phyloP scores from a whole-genome alignment of 108 stramenopile species.

The Mediolabrus comicus region DNA sequence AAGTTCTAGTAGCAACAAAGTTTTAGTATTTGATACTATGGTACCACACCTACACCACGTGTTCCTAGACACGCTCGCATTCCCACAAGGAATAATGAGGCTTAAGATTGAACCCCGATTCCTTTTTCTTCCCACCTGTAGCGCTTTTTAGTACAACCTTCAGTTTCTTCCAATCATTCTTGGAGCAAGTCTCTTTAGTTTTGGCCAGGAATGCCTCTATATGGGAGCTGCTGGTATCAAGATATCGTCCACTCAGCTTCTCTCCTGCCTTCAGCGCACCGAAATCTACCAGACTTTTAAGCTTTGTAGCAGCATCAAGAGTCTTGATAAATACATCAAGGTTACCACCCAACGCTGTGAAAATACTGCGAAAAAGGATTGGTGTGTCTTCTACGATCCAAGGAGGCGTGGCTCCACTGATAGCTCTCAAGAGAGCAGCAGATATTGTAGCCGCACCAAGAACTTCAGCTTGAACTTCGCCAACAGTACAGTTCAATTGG shows the following conservation, averaged over 20 bases:
- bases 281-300: conserved; percentile 18
- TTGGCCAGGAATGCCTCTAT: conserved; percentile 57
- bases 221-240: conserved; percentile 57
- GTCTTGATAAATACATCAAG: conserved; percentile 43
- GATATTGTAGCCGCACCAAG: conserved; percentile 60
- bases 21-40: not conserved
- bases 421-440: conserved; percentile 65
- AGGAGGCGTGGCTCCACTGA: conserved; percentile 73
- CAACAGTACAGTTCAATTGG: conserved; percentile 9
- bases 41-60: not conserved
- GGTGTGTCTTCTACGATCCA: conserved; percentile 82
- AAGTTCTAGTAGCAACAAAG: conserved; percentile 64
- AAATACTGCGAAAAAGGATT: conserved; percentile 52
- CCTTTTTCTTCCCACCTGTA: conserved; percentile 90
- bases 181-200: conserved; percentile 44
- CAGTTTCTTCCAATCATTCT: conserved; percentile 64
- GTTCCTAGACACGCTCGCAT: conserved; percentile 53
- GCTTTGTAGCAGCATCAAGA: conserved; percentile 49
- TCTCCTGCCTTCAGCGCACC: conserved; percentile 53
- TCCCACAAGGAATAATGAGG: conserved; percentile 76
- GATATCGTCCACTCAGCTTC: conserved; percentile 60
- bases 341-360: conserved; percentile 42
- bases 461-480: not conserved
- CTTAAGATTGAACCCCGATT: conserved; percentile 75
- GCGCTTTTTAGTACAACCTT: conserved; percentile 68